Evolutionary conservation across 2,329 filamentous ascomycete genomes (phyloP).

Genomic region (Pestalotiopsis sp.): DNA sequence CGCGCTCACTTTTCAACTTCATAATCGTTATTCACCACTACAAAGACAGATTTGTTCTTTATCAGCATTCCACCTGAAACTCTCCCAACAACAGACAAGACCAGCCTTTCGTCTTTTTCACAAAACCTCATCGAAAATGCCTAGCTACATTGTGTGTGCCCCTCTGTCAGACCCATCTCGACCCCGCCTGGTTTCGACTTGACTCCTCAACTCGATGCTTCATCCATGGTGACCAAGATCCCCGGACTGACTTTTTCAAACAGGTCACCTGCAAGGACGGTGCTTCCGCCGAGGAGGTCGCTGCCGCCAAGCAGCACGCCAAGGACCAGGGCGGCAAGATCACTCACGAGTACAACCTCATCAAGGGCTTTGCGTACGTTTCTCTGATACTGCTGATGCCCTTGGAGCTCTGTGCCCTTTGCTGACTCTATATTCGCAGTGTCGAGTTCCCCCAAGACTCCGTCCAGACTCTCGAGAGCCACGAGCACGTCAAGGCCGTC

Average conservation of each 20-base stretch:
- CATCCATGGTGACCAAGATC: background rate
- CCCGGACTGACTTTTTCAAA: constrained; percentile 11
- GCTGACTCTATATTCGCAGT: constrained; percentile 43
- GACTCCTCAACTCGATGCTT: background rate
- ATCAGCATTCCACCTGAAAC: constrained; percentile 13
- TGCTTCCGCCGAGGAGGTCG: constrained; percentile 65
- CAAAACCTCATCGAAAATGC: constrained; percentile 41
- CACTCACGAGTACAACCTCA: constrained; percentile 77
- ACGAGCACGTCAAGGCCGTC: constrained; percentile 72
- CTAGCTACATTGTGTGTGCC: constrained; percentile 54
- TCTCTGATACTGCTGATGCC: background rate
- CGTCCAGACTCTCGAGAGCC: constrained; percentile 63
- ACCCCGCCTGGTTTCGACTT: background rate
- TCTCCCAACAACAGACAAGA: constrained; percentile 7
- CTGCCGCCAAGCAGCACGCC: constrained; percentile 74
- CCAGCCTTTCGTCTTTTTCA: constrained; percentile 19
- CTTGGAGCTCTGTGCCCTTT: background rate
- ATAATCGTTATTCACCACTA: background rate
- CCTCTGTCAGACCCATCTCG: no score
- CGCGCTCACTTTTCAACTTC: background rate
- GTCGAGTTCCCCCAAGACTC: constrained; percentile 70
- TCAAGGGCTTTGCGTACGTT: constrained; percentile 91
- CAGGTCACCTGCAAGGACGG: constrained; percentile 80
- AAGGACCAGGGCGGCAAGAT: constrained; percentile 79
- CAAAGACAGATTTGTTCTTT: constrained; percentile 1